Conservation (phyloP, 2,329 filamentous ascomycete genomes). For the Xylaria sp. region DNA sequence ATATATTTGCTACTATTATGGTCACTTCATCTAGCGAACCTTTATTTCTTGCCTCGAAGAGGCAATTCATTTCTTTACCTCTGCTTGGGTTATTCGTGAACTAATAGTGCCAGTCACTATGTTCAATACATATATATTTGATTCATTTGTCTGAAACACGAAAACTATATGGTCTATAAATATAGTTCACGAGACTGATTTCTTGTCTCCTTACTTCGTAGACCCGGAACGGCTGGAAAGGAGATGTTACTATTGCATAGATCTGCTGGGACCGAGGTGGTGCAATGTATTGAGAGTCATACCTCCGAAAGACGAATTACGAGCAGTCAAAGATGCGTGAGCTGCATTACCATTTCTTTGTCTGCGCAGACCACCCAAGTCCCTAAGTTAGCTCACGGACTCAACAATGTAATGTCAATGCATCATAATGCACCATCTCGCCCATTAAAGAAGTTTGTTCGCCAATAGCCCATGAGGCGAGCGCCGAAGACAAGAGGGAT, state of each 20-base stretch:
- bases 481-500: neutral
- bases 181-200: neutral
- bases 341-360: neutral
- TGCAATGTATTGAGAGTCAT: neutral
- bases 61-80: too few relatives aligned
- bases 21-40: neutral
- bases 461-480: neutral
- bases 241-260: neutral
- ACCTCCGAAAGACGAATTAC: neutral
- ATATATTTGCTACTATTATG: too few relatives aligned
- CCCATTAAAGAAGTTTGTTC: neutral
- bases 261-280: neutral
- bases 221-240: neutral
- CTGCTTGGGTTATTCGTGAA: neutral
- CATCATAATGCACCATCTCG: neutral
- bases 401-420: slow-evolving; percentile 8
- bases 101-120: neutral
- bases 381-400: neutral
- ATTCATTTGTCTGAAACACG: neutral
- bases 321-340: neutral
- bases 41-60: too few relatives aligned
- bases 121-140: neutral
- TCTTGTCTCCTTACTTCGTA: neutral
- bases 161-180: neutral
- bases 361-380: neutral